These are phyloP conservation scores for Colletotrichum shisoi DNA, from an alignment of 2,329 filamentous ascomycete species.

Conservation along the genomic window DNA sequence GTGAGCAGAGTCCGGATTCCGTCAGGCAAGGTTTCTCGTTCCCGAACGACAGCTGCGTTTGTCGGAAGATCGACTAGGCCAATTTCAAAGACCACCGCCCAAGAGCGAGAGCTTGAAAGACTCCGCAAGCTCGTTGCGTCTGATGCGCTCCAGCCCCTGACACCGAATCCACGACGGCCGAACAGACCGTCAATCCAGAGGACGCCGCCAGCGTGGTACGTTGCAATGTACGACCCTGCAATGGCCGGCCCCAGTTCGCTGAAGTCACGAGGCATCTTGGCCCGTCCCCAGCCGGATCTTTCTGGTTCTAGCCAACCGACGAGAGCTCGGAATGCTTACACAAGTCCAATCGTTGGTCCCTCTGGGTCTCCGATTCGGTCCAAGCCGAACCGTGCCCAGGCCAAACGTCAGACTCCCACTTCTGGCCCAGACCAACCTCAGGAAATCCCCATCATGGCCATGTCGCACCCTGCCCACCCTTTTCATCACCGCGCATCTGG, in stretches of 20 bases:
- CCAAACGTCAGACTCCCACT: background rate
- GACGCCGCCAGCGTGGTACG: conserved; percentile 22
- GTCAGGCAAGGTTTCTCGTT: conserved; percentile 21
- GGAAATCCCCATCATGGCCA: conserved; percentile 5
- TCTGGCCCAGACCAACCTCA: background rate
- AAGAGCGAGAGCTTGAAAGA: conserved; percentile 20
- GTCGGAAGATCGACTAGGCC: background rate
- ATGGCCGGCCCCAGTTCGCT: background rate
- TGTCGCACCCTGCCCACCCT: background rate
- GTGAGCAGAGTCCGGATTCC: conserved; percentile 49
- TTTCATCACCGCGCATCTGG: conserved; percentile 5
- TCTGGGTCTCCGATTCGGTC: conserved; percentile 23
- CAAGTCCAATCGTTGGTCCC: conserved; percentile 13
- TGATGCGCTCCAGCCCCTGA: conserved; percentile 26
- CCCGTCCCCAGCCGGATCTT: background rate
- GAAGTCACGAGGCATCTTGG: background rate
- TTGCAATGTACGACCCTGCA: conserved; percentile 9
- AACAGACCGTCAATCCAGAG: conserved; percentile 20
- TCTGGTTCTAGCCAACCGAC: background rate
- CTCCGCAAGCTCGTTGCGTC: conserved; percentile 20
- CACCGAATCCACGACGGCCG: background rate
- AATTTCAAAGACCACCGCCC: background rate
- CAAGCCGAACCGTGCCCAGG: background rate
- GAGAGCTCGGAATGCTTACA: background rate
- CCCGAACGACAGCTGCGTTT: background rate